These are phyloP conservation scores for Porcisia deanei DNA, from an alignment of 208 protist genomes.

Conservation along the genomic window DNA sequence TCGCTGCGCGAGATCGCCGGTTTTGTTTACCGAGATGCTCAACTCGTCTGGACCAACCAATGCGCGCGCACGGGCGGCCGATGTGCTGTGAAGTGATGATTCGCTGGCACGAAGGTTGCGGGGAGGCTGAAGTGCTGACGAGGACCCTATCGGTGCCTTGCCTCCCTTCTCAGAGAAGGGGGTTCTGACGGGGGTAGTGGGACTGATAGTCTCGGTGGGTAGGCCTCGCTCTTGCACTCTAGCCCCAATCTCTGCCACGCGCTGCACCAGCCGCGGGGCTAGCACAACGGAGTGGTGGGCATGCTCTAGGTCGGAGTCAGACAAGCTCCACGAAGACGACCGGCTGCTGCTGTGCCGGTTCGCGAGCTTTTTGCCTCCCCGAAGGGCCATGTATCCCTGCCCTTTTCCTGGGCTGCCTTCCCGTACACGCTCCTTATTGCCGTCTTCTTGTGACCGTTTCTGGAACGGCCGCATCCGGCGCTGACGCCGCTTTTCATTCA, in stretches of 20 bases:
- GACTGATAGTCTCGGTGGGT: not conserved
- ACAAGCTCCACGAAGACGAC: slow-evolving; percentile 5
- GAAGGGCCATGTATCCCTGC: slow-evolving; percentile 6
- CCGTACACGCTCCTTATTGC: not conserved
- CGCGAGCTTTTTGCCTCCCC: not conserved
- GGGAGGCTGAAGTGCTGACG: not conserved
- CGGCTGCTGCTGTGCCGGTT: not conserved
- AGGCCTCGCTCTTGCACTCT: slow-evolving; percentile 15
- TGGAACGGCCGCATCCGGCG: slow-evolving; percentile 14
- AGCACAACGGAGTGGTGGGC: not conserved
- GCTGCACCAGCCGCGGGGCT: slow-evolving; percentile 25
- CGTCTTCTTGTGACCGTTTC: not conserved
- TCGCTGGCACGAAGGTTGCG: too few relatives aligned
- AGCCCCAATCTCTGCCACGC: slow-evolving; percentile 22
- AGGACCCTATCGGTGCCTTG: not conserved
- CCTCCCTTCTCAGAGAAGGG: not conserved
- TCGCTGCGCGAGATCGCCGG: not conserved
- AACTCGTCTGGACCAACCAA: slow-evolving; percentile 7
- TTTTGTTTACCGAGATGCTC: not conserved
- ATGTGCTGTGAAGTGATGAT: not conserved
- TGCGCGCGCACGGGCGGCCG: not conserved
- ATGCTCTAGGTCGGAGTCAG: not conserved
- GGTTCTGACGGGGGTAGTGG: not conserved
- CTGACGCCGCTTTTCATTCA: slow-evolving; percentile 34
- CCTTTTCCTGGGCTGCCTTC: not conserved